These are phyloP conservation scores for Penicillium coffeae DNA, from an alignment of 495 filamentous ascomycete genomes.

Conservation along the genomic window DNA sequence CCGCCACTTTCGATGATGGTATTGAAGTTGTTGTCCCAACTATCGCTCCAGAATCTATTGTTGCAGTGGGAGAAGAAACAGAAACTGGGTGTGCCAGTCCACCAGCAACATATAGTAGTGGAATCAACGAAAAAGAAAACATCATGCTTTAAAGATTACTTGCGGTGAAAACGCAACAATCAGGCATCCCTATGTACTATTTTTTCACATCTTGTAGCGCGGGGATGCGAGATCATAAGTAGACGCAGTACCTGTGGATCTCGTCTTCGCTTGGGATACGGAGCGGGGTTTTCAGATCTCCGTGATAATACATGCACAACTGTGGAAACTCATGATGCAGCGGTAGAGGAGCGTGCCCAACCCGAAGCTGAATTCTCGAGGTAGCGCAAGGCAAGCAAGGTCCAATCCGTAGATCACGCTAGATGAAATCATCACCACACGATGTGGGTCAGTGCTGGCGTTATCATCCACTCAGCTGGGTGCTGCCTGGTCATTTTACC, in stretches of 20 bases:
- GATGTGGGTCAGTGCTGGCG: neutral
- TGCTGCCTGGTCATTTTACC: neutral
- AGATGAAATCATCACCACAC: neutral
- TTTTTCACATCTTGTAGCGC: no score
- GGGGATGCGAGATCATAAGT: no score
- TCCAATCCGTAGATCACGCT: neutral
- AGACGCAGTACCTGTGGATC: neutral
- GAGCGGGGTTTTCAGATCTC: neutral
- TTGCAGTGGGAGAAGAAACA: conserved; percentile 14
- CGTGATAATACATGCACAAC: neutral
- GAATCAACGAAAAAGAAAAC: neutral
- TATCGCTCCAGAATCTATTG: conserved; percentile 17
- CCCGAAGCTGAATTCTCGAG: neutral
- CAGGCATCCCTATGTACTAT: no score
- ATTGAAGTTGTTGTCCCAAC: conserved; percentile 25
- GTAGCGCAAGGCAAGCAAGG: neutral
- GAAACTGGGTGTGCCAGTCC: neutral
- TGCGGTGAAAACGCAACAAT: no score
- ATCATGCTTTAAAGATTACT: neutral
- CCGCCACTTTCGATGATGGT: conserved; percentile 12
- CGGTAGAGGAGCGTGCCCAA: neutral
- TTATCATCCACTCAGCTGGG: neutral
- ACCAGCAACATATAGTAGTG: neutral
- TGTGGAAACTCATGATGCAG: neutral
- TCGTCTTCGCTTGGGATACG: neutral